These are phyloP conservation scores for Gossypium schwendimanii DNA, from an alignment of 441 rosid genomes.

Conservation along the genomic window DNA sequence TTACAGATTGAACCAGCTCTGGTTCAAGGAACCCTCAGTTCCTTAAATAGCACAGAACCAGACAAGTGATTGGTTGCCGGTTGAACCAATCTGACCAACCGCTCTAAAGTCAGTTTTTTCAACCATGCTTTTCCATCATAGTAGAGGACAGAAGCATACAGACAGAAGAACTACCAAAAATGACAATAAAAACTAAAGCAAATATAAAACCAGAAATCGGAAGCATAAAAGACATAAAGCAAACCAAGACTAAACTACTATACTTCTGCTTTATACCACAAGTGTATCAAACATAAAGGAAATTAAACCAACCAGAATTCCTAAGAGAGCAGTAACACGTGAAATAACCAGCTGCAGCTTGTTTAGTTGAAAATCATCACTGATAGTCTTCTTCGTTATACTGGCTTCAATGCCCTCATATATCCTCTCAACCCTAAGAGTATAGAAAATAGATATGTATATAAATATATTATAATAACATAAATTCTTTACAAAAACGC, in stretches of 20 bases:
- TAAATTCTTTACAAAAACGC: conserved; percentile 4
- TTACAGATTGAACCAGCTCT: too few species aligned
- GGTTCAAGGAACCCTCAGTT: too few species aligned
- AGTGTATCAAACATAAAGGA: neutral
- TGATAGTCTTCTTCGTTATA: conserved; percentile 41
- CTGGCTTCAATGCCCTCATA: conserved; percentile 61
- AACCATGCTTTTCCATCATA: neutral
- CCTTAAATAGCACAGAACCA: too few species aligned
- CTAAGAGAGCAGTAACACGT: conserved; percentile 74
- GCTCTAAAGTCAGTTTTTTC: neutral
- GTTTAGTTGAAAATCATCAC: conserved; percentile 54
- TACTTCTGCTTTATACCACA: neutral
- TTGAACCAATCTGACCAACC: neutral
- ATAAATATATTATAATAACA: conserved; percentile 12
- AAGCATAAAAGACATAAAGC: neutral
- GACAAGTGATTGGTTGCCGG: too few species aligned
- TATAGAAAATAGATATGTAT: conserved; percentile 18
- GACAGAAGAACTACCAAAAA: neutral
- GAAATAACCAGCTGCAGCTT: conserved; percentile 77
- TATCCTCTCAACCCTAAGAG: conserved; percentile 80
- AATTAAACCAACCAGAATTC: conserved; percentile 64
- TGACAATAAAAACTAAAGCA: neutral
- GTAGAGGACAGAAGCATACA: neutral
- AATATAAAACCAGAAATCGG: neutral
- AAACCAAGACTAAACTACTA: neutral